Evolutionary conservation across 768 basidiomycete genomes (phyloP).

Genomic region (Calocybe gangraenosa): DNA sequence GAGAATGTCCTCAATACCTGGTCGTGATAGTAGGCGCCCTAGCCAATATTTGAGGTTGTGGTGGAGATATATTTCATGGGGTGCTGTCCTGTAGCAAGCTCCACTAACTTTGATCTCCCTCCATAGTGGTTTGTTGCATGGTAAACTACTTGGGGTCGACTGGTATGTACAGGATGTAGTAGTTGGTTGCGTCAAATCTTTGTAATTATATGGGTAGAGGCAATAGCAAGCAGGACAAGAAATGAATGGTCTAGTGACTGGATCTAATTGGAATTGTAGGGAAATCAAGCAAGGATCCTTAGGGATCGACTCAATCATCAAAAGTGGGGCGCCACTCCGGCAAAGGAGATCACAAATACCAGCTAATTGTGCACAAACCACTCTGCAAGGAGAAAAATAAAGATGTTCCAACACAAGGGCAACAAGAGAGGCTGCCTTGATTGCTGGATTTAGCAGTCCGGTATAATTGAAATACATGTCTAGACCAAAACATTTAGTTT

Average conservation of each 20-base stretch:
- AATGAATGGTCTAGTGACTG: not conserved
- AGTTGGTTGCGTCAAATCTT: not conserved
- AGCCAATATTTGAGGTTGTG: not conserved
- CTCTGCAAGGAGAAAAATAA: not conserved
- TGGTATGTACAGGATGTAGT: not conserved
- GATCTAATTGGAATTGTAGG: not conserved
- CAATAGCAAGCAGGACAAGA: not conserved
- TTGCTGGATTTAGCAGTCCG: not conserved
- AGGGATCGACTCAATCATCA: too few relatives aligned
- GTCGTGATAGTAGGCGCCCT: not conserved
- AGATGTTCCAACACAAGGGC: slow-evolving; percentile 1
- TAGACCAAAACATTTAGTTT: not conserved
- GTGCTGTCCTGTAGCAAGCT: not conserved
- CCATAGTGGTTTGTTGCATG: not conserved
- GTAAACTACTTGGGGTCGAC: not conserved
- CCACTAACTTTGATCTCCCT: not conserved
- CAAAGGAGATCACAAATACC: not conserved
- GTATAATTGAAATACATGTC: not conserved
- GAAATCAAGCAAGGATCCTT: too few relatives aligned
- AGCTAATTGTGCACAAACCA: not conserved
- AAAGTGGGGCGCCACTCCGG: not conserved
- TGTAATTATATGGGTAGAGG: slow-evolving; percentile 1
- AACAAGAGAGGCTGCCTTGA: not conserved
- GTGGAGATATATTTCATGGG: not conserved
- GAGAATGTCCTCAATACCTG: not conserved